Conservation (phyloP, 345 rosid species). For the Sisymbrium irio region DNA sequence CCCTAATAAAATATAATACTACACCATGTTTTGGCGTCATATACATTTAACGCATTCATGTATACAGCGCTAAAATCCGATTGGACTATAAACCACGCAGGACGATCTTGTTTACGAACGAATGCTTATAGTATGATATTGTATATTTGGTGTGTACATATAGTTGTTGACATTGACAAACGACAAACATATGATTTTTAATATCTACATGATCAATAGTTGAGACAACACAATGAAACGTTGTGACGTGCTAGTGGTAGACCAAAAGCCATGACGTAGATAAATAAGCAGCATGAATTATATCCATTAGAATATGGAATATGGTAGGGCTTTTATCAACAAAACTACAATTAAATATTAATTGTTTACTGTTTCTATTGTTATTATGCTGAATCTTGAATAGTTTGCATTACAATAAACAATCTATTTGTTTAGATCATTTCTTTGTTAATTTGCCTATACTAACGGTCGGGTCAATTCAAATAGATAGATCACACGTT, state of each 20-base stretch:
- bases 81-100: background rate
- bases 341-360: background rate
- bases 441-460: slow-evolving; percentile 23
- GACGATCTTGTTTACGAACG: background rate
- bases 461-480: slow-evolving; percentile 32
- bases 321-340: background rate
- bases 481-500: slow-evolving; percentile 33
- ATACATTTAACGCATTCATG: background rate
- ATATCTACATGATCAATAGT: background rate
- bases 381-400: background rate
- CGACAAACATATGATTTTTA: background rate
- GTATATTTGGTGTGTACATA: background rate
- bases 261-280: slow-evolving; percentile 23
- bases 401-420: slow-evolving; percentile 17
- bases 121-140: background rate
- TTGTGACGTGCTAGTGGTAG: slow-evolving; percentile 25
- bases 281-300: slow-evolving; percentile 15
- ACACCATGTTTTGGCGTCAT: background rate
- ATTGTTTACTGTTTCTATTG: background rate
- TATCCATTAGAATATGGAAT: slow-evolving; percentile 13
- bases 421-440: background rate
- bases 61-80: background rate
- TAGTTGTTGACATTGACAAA: background rate
- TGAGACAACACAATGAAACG: background rate
- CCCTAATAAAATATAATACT: background rate